Percentiles rank a stretch among this genome's conserved stretches.
Evolutionary conservation across 805 yeast genomes (phyloP).

Genomic region (Tetrapisispora namnaoensis): DNA sequence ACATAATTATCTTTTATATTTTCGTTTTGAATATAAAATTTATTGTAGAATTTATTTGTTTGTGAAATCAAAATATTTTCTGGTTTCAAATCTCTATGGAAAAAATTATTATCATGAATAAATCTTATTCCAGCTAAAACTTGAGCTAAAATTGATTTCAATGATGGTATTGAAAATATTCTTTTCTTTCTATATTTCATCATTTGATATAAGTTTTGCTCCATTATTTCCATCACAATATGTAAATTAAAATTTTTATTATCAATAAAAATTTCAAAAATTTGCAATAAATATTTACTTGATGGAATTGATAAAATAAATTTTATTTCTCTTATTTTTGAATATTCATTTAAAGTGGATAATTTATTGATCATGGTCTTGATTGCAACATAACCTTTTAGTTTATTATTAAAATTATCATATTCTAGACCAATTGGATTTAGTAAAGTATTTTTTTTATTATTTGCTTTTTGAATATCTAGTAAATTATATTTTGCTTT

Average conservation of each 20-base stretch:
- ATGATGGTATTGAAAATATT: constrained; percentile 45
- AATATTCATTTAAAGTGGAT: constrained; percentile 43
- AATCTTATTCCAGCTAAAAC: constrained; percentile 69
- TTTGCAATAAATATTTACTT: constrained; percentile 62
- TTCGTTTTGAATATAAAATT: constrained; percentile 21
- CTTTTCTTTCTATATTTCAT: constrained; percentile 51
- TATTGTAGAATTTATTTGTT: constrained; percentile 41
- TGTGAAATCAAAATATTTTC: constrained; percentile 75
- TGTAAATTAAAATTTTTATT: constrained; percentile 47
- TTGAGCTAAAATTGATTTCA: constrained; percentile 62
- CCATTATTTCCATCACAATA: constrained; percentile 84
- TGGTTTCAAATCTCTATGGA: constrained; percentile 89
- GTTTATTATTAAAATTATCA: constrained; percentile 29
- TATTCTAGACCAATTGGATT: constrained; percentile 25
- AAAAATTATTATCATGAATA: constrained; percentile 52
- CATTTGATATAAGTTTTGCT: constrained; percentile 68
- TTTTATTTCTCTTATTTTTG: constrained; percentile 53
- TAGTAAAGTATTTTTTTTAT: constrained; percentile 36
- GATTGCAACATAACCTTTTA: constrained; percentile 54
- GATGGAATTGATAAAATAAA: constrained; percentile 60
- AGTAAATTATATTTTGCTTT: constrained; percentile 28
- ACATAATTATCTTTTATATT: constrained; percentile 37
- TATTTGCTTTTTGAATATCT: not conserved
- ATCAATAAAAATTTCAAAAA: constrained; percentile 75
- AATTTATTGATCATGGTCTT: constrained; percentile 62